These are phyloP conservation scores for Chaetomium globosum DNA, from an alignment of 2,329 filamentous ascomycete genomes.

Conservation along the genomic window DNA sequence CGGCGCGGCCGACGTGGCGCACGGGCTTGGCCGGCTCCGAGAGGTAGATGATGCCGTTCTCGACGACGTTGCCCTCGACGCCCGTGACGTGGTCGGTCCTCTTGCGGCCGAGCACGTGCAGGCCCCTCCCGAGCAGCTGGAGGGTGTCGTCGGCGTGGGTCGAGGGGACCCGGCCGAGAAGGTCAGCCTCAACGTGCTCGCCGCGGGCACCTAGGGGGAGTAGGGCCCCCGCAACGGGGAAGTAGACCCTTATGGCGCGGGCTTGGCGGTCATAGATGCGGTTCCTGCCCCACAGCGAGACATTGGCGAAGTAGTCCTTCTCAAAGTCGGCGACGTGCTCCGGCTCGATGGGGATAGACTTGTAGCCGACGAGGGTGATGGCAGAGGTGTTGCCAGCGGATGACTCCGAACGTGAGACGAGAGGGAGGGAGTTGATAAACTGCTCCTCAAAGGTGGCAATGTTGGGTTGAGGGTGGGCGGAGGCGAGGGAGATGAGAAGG, in stretches of 20 bases:
- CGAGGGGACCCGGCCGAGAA: not conserved
- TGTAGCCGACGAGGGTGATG: constrained; percentile 10
- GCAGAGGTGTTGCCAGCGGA: not conserved
- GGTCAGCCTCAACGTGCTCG: constrained; percentile 9
- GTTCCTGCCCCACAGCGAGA: not conserved
- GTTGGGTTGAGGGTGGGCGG: not conserved
- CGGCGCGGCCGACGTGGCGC: constrained; percentile 3
- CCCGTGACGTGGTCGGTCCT: constrained; percentile 5
- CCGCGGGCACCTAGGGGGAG: constrained; percentile 1
- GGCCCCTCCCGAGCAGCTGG: not conserved
- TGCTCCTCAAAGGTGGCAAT: constrained; percentile 11
- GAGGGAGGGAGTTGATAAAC: constrained; percentile 8
- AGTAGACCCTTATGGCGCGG: constrained; percentile 9
- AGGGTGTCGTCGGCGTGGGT: not conserved
- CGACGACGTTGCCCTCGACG: constrained; percentile 9
- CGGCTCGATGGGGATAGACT: not conserved
- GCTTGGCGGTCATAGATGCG: constrained; percentile 1
- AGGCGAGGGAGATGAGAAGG: constrained; percentile 8
- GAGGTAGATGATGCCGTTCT: constrained; percentile 13
- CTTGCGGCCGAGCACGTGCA: constrained; percentile 2
- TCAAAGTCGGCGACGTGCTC: constrained; percentile 9
- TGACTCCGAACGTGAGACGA: not conserved
- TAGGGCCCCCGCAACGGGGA: constrained; percentile 8
- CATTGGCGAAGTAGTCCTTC: constrained; percentile 6
- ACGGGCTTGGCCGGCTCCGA: constrained; percentile 7